phyloP scores from a whole-genome alignment of 2,329 filamentous ascomycete genomes.

The Aureobasidium melanogenum region DNA sequence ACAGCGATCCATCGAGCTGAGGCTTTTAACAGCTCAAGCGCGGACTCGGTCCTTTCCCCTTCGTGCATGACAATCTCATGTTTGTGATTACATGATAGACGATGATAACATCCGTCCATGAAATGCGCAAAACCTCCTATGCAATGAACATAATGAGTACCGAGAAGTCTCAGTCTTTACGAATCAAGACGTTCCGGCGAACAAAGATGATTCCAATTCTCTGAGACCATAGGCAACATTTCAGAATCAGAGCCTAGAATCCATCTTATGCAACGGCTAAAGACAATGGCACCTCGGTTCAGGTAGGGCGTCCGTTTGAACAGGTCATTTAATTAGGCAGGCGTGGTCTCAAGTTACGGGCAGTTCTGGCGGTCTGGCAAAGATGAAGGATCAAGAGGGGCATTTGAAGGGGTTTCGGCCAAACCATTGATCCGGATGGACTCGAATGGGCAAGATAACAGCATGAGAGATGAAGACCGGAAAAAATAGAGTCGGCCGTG shows the following conservation, averaged over 20 bases:
- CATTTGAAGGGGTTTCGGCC: neutral
- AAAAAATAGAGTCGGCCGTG: neutral
- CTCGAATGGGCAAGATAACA: neutral
- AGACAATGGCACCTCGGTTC: neutral
- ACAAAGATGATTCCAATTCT: neutral
- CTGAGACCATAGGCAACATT: neutral
- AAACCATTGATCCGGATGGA: slow-evolving; percentile 4
- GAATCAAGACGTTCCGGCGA: neutral
- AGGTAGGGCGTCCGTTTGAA: neutral
- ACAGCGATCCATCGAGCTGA: neutral
- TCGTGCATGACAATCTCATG: neutral
- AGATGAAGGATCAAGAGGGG: neutral
- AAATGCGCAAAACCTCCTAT: neutral
- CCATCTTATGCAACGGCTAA: neutral
- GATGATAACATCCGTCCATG: neutral
- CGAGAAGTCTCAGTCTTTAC: neutral
- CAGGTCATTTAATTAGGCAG: neutral
- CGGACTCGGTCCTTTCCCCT: neutral
- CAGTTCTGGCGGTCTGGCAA: neutral
- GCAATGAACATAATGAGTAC: neutral
- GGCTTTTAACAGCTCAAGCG: slow-evolving; percentile 2
- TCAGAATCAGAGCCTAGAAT: neutral
- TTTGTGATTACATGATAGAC: neutral
- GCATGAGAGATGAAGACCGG: neutral
- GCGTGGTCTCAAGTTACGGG: neutral